Evolutionary conservation across 2,329 filamentous ascomycete species (phyloP).

Genomic region (Alternaria burnsii): DNA sequence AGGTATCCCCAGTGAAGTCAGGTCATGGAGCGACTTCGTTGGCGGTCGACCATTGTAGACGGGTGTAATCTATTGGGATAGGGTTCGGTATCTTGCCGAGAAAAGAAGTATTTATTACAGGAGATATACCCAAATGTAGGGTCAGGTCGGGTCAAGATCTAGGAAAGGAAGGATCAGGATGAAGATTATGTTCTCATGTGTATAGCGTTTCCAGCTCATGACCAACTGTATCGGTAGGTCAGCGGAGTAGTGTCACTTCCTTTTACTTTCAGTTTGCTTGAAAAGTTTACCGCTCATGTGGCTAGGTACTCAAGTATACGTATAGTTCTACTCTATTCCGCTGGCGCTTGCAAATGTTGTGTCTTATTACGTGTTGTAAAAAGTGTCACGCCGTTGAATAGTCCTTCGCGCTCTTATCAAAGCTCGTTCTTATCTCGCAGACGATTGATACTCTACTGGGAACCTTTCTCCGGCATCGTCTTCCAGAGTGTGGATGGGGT

Average conservation of each 20-base stretch:
- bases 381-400: too few species aligned
- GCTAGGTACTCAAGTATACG: neutral
- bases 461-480: neutral
- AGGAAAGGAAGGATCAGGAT: conserved; percentile 1
- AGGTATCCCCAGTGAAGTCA: conserved; percentile 89
- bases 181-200: conserved; percentile 23
- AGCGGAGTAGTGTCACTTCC: conserved; percentile 12
- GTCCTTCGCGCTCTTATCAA: too few species aligned
- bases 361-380: too few species aligned
- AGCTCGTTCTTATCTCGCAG: too few species aligned
- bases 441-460: too few species aligned
- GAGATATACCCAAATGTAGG: conserved; percentile 21
- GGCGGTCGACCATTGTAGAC: conserved; percentile 58
- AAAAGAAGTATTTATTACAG: conserved; percentile 6
- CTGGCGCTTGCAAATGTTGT: neutral
- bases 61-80: neutral
- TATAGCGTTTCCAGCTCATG: conserved; percentile 22
- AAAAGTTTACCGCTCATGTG: conserved; percentile 3
- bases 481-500: neutral
- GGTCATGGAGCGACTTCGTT: conserved; percentile 94
- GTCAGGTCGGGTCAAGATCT: neutral
- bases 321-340: neutral
- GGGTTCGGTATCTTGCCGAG: neutral
- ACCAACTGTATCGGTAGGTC: conserved; percentile 10
- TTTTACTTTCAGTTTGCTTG: conserved; percentile 8